These are phyloP conservation scores for Lentinula novae-zelandiae DNA, from an alignment of 1,284 basidiomycete genomes.

Conservation along the genomic window DNA sequence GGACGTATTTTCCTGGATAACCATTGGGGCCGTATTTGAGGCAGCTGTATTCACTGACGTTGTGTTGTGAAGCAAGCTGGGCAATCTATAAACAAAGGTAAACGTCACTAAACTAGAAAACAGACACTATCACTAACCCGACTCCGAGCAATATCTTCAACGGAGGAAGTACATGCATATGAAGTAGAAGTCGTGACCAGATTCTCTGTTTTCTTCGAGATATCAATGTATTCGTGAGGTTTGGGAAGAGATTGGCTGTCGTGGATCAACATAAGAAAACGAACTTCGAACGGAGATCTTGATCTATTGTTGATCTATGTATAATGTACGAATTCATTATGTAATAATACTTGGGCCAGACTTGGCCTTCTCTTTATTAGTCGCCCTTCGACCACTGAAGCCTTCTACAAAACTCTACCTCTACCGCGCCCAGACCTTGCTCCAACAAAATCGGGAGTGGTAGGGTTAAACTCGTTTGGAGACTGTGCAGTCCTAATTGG, in stretches of 20 bases:
- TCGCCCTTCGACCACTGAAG: background rate
- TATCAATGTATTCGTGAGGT: background rate
- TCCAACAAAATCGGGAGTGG: background rate
- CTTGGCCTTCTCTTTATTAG: background rate
- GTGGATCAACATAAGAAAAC: background rate
- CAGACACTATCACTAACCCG: background rate
- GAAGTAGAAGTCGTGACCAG: no score
- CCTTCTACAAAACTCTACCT: background rate
- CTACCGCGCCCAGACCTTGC: background rate
- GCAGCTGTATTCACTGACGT: slow-evolving; percentile 72
- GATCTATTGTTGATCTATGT: background rate
- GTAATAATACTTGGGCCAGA: background rate
- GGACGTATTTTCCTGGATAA: slow-evolving; percentile 57
- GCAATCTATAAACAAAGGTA: background rate
- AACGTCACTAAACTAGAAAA: background rate
- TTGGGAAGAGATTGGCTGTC: background rate
- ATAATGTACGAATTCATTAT: background rate
- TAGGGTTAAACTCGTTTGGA: background rate
- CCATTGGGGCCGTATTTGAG: slow-evolving; percentile 72
- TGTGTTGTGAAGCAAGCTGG: slow-evolving; percentile 73
- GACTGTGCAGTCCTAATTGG: background rate
- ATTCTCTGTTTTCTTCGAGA: background rate
- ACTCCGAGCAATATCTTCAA: background rate
- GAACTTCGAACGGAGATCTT: no score
- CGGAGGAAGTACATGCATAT: background rate